A percentile compares a stretch with the other conserved stretches of the same genome.
These are phyloP conservation scores for Phytopythium aichiense DNA, from an alignment of 352 stramenopile species.

Conservation along the genomic window DNA sequence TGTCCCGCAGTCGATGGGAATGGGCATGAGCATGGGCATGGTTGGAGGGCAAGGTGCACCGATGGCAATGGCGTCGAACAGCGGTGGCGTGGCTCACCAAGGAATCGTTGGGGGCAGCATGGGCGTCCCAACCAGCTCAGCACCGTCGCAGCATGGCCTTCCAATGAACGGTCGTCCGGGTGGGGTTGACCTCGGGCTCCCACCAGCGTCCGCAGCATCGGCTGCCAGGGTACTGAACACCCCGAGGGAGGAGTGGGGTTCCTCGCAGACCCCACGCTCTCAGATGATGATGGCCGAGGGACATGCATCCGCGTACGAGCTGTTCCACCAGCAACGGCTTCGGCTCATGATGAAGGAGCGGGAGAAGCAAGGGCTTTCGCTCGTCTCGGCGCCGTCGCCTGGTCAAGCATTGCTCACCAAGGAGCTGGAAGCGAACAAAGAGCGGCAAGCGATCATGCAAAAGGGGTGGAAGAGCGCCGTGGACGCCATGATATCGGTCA, in stretches of 20 bases:
- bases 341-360: conserved; percentile 83
- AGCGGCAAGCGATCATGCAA: conserved; percentile 87
- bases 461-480: conserved; percentile 87
- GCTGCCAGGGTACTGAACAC: conserved; percentile 56
- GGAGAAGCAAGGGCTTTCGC: conserved; percentile 71
- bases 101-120: conserved; percentile 17
- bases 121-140: conserved; percentile 5
- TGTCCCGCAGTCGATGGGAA: not conserved
- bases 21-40: conserved; percentile 10
- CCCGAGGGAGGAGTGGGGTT: conserved; percentile 83
- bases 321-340: conserved; percentile 84
- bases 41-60: not conserved
- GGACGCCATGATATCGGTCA: conserved; percentile 76
- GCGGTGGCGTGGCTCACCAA: conserved; percentile 1
- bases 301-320: conserved; percentile 78
- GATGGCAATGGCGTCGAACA: not conserved
- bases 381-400: conserved; percentile 74
- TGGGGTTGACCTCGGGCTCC: conserved; percentile 24
- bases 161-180: conserved; percentile 3
- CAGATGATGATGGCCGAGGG: conserved; percentile 81
- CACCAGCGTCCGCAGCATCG: conserved; percentile 32
- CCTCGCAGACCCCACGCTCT: conserved; percentile 77
- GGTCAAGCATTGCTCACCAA: conserved; percentile 87
- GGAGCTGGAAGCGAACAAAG: conserved; percentile 85
- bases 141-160: conserved; percentile 5